These are phyloP conservation scores for Boletus coccyginus DNA, from an alignment of 768 basidiomycete species.

Conservation along the genomic window DNA sequence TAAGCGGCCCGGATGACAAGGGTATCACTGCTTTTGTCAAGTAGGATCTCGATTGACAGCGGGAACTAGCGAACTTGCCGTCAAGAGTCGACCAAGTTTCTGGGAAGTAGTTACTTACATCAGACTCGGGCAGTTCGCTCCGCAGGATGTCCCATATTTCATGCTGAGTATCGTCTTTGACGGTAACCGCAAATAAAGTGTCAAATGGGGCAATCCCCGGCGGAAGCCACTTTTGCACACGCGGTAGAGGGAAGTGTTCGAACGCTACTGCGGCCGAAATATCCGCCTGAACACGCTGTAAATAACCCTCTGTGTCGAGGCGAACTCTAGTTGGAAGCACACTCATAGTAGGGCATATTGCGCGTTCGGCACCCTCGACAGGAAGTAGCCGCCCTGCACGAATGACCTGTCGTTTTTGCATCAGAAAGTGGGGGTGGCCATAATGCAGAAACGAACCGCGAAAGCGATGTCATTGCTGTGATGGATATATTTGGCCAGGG, in stretches of 20 bases:
- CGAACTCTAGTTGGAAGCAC: constrained; percentile 29
- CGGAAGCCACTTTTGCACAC: constrained; percentile 31
- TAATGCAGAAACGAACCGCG: constrained; percentile 24
- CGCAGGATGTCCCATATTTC: constrained; percentile 23
- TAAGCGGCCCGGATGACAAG: constrained; percentile 23
- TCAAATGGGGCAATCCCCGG: constrained; percentile 26
- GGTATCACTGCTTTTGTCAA: constrained; percentile 18
- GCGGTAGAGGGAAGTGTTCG: constrained; percentile 31
- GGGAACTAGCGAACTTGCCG: constrained; percentile 14
- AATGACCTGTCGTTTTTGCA: constrained; percentile 22
- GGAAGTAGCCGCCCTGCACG: constrained; percentile 31
- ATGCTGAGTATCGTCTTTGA: constrained; percentile 21
- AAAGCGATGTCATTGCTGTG: constrained; percentile 29
- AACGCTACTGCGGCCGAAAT: constrained; percentile 28
- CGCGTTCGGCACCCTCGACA: constrained; percentile 21
- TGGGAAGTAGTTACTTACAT: constrained; percentile 19
- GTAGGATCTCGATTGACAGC: constrained; percentile 24
- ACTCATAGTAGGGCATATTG: constrained; percentile 26
- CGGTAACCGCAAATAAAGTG: constrained; percentile 30
- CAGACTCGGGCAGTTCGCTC: constrained; percentile 32
- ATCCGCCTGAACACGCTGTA: constrained; percentile 25
- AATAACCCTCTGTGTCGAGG: constrained; percentile 9
- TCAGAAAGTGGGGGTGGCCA: neutral
- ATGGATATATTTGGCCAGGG: constrained; percentile 25
- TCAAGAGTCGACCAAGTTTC: neutral